Percentiles rank a stretch among this genome's conserved stretches.
These are phyloP conservation scores for Phytophthora cryptogea DNA, from an alignment of 352 stramenopile species.

Conservation along the genomic window DNA sequence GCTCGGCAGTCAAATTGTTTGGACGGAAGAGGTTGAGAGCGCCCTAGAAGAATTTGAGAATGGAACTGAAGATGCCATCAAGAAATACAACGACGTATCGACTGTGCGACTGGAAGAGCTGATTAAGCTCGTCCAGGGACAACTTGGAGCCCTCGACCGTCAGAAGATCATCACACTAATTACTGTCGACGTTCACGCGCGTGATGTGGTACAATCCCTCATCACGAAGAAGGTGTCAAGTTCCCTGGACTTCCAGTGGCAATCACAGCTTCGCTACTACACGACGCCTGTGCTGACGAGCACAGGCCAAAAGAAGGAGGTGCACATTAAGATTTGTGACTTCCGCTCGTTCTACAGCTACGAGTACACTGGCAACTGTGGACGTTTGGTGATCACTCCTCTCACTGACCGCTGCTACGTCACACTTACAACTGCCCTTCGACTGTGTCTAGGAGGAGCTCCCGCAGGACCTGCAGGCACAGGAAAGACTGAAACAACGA, in stretches of 20 bases:
- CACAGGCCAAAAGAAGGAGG: constrained; percentile 56
- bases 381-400: constrained; percentile 81
- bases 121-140: constrained; percentile 94
- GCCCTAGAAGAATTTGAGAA: constrained; percentile 95
- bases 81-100: constrained; percentile 93
- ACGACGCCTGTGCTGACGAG: constrained; percentile 53
- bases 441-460: constrained; percentile 77
- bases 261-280: constrained; percentile 96
- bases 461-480: constrained; percentile 82
- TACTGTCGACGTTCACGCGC: constrained; percentile 96
- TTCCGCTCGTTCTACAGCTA: constrained; percentile 94
- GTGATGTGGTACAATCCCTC: constrained; percentile 94
- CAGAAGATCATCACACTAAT: constrained; percentile 98
- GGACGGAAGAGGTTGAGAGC: constrained; percentile 91
- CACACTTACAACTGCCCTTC: constrained; percentile 81
- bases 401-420: constrained; percentile 87
- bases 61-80: constrained; percentile 94
- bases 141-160: constrained; percentile 62
- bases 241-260: constrained; percentile 93
- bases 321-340: constrained; percentile 92
- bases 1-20: constrained; percentile 93
- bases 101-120: constrained; percentile 91
- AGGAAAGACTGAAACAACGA: constrained; percentile 88
- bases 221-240: constrained; percentile 93
- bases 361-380: constrained; percentile 96